These are phyloP conservation scores for Russula abietina DNA, from an alignment of 768 basidiomycete genomes.

Conservation along the genomic window DNA sequence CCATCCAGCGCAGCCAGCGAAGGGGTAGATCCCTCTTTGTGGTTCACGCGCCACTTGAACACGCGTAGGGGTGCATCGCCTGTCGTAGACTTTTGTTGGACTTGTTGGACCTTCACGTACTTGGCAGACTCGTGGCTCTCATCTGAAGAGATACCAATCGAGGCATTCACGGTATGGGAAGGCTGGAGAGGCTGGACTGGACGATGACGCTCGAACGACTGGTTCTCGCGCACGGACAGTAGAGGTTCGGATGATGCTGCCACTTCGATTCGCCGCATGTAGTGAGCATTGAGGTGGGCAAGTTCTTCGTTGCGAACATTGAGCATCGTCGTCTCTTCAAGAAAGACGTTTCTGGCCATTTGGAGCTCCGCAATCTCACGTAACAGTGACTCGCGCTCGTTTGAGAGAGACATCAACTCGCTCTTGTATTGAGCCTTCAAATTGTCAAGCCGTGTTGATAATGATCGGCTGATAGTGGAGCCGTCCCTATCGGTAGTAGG, in stretches of 20 bases:
- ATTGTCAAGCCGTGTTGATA: constrained; percentile 80
- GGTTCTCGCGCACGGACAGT: background rate
- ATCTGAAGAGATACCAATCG: constrained; percentile 35
- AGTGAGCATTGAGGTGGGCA: constrained; percentile 78
- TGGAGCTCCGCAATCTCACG: constrained; percentile 85
- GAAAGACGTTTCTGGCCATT: constrained; percentile 75
- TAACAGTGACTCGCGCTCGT: constrained; percentile 69
- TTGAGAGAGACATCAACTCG: constrained; percentile 78
- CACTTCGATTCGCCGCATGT: constrained; percentile 68
- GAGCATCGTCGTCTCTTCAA: constrained; percentile 88
- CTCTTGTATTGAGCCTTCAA: constrained; percentile 83
- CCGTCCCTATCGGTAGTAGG: constrained; percentile 23
- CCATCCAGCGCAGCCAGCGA: constrained; percentile 27
- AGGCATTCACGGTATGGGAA: constrained; percentile 15
- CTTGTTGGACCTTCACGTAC: constrained; percentile 34
- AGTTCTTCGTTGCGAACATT: constrained; percentile 91
- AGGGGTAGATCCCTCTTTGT: constrained; percentile 61
- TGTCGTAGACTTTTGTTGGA: constrained; percentile 35
- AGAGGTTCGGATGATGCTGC: constrained; percentile 14
- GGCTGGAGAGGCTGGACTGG: background rate
- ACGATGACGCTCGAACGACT: constrained; percentile 14
- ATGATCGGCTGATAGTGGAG: constrained; percentile 46
- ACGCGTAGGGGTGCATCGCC: constrained; percentile 35
- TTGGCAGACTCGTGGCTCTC: constrained; percentile 41
- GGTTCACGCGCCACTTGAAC: constrained; percentile 52